phyloP scores from a whole-genome alignment of 2,329 filamentous ascomycete species.

The Ascochyta pisi region DNA sequence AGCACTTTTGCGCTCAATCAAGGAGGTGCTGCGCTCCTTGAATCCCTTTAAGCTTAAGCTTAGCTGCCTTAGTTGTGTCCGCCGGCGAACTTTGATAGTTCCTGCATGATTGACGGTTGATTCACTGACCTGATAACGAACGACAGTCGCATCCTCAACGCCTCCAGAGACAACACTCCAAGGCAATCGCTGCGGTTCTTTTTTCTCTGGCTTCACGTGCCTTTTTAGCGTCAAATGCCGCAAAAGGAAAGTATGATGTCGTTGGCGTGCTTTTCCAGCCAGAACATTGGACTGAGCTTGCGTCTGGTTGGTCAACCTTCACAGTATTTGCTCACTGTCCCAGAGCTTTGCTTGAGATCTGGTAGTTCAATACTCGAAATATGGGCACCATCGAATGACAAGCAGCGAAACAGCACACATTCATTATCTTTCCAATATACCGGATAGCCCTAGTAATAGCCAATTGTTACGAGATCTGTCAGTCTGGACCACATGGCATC shows the following conservation, averaged over 20 bases:
- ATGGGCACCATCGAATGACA: neutral
- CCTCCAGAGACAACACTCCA: neutral
- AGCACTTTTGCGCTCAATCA: constrained; percentile 29
- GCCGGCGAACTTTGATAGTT: constrained; percentile 20
- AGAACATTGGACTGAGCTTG: neutral
- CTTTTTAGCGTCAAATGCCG: neutral
- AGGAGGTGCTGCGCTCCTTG: constrained; percentile 40
- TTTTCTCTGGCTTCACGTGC: neutral
- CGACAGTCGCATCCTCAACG: constrained; percentile 5
- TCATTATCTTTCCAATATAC: neutral
- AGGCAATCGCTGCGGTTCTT: neutral
- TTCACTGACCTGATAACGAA: constrained; percentile 2
- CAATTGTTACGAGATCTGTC: neutral
- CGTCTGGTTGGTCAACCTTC: constrained; percentile 7
- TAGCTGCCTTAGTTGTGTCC: constrained; percentile 33
- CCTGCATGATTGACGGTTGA: neutral
- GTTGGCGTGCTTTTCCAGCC: neutral
- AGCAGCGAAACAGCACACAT: neutral
- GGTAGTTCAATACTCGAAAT: neutral
- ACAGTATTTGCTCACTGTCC: constrained; percentile 4
- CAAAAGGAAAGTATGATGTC: constrained; percentile 10
- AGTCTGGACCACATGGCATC: neutral
- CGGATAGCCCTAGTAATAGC: neutral
- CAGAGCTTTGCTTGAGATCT: constrained; percentile 2
- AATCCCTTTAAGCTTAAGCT: constrained; percentile 47